phyloP scores from a whole-genome alignment of 1,284 basidiomycete genomes.

The Taiwanofungus camphoratus region DNA sequence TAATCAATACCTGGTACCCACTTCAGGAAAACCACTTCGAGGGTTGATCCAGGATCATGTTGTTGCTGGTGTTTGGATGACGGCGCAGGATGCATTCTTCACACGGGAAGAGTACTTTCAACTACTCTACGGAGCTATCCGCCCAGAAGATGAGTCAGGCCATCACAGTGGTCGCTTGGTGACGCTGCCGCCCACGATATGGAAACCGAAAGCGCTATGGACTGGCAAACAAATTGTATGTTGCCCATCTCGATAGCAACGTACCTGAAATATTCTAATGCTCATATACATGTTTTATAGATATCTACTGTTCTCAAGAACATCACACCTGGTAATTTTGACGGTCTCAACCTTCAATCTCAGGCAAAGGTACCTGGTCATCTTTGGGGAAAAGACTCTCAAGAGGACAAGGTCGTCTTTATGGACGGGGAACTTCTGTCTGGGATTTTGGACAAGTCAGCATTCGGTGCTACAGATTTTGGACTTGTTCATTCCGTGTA shows the following conservation, averaged over 20 bases:
- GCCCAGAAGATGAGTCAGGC: conserved; percentile 76
- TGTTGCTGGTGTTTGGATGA: conserved; percentile 99
- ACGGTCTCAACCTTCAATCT: conserved; percentile 83
- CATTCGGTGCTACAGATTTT: conserved; percentile 94
- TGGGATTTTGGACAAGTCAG: conserved; percentile 95
- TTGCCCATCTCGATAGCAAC: conserved; percentile 8
- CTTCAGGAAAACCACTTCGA: conserved; percentile 95
- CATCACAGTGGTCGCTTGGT: conserved; percentile 63
- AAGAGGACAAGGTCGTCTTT: conserved; percentile 87
- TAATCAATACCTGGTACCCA: conserved; percentile 98
- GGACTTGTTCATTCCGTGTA: conserved; percentile 98
- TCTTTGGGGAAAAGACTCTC: conserved; percentile 77
- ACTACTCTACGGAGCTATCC: conserved; percentile 90
- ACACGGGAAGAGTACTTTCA: conserved; percentile 96
- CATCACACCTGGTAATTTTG: conserved; percentile 78
- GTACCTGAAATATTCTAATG: conserved; percentile 7
- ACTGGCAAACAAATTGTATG: conserved; percentile 96
- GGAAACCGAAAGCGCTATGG: conserved; percentile 90
- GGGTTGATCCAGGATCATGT: conserved; percentile 99
- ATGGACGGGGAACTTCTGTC: conserved; percentile 90
- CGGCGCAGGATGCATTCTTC: conserved; percentile 93
- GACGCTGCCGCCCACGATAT: conserved; percentile 88
- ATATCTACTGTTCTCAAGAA: conserved; percentile 92
- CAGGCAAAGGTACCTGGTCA: conserved; percentile 84
- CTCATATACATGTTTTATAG: conserved; percentile 33